A percentile compares a stretch with the other conserved stretches of the same genome.
Conservation (phyloP, 345 rosid genomes). For the Corymbia maculata region DNA sequence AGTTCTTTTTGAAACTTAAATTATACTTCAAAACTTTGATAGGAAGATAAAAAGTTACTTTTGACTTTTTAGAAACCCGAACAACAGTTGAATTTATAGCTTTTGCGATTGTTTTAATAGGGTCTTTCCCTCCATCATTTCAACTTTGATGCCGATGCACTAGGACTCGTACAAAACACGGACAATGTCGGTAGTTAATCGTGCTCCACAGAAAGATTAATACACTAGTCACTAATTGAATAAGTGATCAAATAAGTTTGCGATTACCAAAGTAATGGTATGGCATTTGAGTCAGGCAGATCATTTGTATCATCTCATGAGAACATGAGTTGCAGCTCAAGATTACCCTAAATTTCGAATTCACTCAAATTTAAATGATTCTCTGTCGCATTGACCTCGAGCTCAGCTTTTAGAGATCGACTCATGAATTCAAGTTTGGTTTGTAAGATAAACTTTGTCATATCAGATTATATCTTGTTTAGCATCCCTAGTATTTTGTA, state of each 20-base stretch:
- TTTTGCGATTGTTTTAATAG: neutral
- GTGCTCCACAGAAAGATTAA: neutral
- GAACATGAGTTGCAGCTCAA: neutral
- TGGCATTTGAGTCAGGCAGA: neutral
- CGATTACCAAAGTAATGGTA: neutral
- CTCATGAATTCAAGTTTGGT: neutral
- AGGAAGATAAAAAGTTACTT: neutral
- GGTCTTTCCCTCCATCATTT: neutral
- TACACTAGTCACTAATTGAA: neutral
- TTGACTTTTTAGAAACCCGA: neutral
- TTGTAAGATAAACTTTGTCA: neutral
- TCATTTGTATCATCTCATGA: neutral
- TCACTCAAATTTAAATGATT: neutral
- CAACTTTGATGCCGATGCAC: neutral
- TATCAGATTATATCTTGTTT: neutral
- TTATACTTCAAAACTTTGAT: neutral
- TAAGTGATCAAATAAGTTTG: neutral
- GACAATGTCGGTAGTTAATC: too few species aligned
- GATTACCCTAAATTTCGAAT: neutral
- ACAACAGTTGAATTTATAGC: neutral
- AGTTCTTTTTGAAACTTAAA: neutral
- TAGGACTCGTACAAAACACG: too few species aligned
- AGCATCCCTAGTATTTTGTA: neutral
- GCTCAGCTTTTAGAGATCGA: neutral
- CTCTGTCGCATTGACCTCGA: neutral